Evolutionary conservation across 495 filamentous ascomycete species (phyloP), one percentile per base, ranked within the genome.

Genomic region (Annulohypoxylon bovei): DNA sequence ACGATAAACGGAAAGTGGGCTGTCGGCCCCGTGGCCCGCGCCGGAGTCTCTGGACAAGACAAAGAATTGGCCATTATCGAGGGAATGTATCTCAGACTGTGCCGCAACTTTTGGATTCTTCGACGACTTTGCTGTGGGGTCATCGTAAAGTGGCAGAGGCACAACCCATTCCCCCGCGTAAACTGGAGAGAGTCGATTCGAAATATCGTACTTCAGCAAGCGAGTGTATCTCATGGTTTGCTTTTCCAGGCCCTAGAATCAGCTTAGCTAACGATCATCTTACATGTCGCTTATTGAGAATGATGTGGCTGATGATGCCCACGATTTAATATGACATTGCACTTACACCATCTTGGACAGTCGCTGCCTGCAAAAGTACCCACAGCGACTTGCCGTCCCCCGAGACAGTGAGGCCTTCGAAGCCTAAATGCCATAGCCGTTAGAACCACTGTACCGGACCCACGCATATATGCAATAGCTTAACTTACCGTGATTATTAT

Each of bases 141-240:
- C 78, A 35, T 63, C 56, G 77, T 84, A 91, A 20, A 85, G 76
- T 6, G 92, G 91, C 20, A 93, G 78, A 4, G 86, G 84, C 23
- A 94, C 90, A 12, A 90, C 88, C 77, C 88, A 93, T 76, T 94
- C 90, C 59, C 86, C 82, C 8, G 78, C 78, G 75, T 88, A 88
- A 18, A 54, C 67, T 1, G 72, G 61, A 14, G 75, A 62, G 39
- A 79, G 72, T 8, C 69, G 63, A 12, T 73, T 63, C n/a, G 63
- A 70, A 68, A 91, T 80, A 54, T 87, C 83, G 75, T 93, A 94
- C 72, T 88, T 84, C 25, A 93, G 80, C 30, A 93, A 71, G 6
- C 91, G 83, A 1, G 87, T 83, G 53, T 90, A 82, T 22, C 82
- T 78, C 22, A 86, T 80, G 42, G 81, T 84, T 27, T 78, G 78